phyloP scores from a whole-genome alignment of 1,284 basidiomycete species.

The Moesziomyces aphidis region DNA sequence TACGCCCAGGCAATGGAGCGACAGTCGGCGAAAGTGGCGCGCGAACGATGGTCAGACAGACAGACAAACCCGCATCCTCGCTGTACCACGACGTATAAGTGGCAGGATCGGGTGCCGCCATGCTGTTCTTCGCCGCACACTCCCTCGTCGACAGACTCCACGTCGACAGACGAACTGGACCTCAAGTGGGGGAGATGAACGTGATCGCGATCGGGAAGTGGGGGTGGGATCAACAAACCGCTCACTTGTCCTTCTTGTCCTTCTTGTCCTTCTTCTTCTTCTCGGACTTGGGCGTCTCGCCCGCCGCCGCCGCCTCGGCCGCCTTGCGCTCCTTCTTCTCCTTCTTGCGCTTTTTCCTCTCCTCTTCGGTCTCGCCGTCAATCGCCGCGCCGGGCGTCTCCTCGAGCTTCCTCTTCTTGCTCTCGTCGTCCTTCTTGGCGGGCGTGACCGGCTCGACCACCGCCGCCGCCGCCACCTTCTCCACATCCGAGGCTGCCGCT shows the following conservation, averaged over 20 bases:
- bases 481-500: slow-evolving; percentile 18
- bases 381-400: slow-evolving; percentile 49
- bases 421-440: slow-evolving; percentile 55
- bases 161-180: no score
- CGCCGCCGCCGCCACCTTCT: slow-evolving; percentile 32
- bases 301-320: slow-evolving; percentile 52
- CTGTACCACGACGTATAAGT: slow-evolving; percentile 15
- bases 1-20: not conserved
- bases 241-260: slow-evolving; percentile 58
- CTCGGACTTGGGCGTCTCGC: slow-evolving; percentile 52
- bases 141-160: no score
- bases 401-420: slow-evolving; percentile 70
- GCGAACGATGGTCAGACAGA: not conserved
- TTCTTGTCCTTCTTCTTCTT: slow-evolving; percentile 64
- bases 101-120: slow-evolving; percentile 39
- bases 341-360: slow-evolving; percentile 66
- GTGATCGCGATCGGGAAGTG: not conserved
- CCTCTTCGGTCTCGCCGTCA: slow-evolving; percentile 63
- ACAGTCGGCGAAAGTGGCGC: not conserved
- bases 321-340: slow-evolving; percentile 67
- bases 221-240: not conserved
- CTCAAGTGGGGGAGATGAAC: no score
- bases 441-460: slow-evolving; percentile 38
- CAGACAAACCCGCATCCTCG: slow-evolving; percentile 13
- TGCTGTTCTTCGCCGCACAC: not conserved